Percentiles rank a stretch among this genome's conserved stretches.
Conservation (phyloP, 495 filamentous ascomycete species). For the Monascus purpureus region DNA sequence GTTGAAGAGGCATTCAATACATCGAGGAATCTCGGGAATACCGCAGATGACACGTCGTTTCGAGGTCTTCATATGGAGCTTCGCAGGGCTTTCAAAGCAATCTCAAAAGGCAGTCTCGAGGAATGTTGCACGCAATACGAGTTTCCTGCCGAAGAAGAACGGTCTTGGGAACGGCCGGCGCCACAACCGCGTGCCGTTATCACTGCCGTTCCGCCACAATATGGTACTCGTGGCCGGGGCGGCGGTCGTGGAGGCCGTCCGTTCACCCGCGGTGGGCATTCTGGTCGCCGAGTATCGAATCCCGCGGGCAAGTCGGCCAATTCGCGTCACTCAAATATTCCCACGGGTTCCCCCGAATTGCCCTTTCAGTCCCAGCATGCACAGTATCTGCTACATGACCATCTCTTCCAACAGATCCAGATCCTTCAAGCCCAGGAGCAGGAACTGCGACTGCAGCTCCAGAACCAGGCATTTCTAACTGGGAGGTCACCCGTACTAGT, state of each 20-base stretch:
- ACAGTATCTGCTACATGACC: slow-evolving; percentile 40
- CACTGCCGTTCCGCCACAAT: slow-evolving; percentile 35
- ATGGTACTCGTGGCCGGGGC: slow-evolving; percentile 34
- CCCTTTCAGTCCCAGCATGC: slow-evolving; percentile 36
- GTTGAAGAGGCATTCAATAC: slow-evolving; percentile 96
- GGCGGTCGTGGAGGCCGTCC: slow-evolving; percentile 44
- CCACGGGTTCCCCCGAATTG: slow-evolving; percentile 23
- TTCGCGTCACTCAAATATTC: slow-evolving; percentile 20
- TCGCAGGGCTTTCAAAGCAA: slow-evolving; percentile 69
- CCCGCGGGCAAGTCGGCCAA: slow-evolving; percentile 27
- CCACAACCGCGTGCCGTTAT: slow-evolving; percentile 47
- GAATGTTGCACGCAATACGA: slow-evolving; percentile 74
- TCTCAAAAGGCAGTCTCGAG: slow-evolving; percentile 59
- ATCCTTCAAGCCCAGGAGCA: slow-evolving; percentile 52
- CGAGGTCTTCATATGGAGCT: slow-evolving; percentile 81
- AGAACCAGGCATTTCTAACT: slow-evolving; percentile 42
- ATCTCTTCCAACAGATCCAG: slow-evolving; percentile 50
- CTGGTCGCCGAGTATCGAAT: slow-evolving; percentile 40
- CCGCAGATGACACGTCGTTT: slow-evolving; percentile 88
- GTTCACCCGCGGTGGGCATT: slow-evolving; percentile 22
- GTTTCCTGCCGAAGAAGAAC: slow-evolving; percentile 73
- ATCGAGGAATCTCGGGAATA: slow-evolving; percentile 88
- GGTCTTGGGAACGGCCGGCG: slow-evolving; percentile 57
- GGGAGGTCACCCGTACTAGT: slow-evolving; percentile 34
- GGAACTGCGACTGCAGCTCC: slow-evolving; percentile 44